A percentile compares a stretch with the other conserved stretches of the same genome.
These are phyloP conservation scores for Mycena polygramma DNA, from an alignment of 768 basidiomycete genomes.

Conservation along the genomic window DNA sequence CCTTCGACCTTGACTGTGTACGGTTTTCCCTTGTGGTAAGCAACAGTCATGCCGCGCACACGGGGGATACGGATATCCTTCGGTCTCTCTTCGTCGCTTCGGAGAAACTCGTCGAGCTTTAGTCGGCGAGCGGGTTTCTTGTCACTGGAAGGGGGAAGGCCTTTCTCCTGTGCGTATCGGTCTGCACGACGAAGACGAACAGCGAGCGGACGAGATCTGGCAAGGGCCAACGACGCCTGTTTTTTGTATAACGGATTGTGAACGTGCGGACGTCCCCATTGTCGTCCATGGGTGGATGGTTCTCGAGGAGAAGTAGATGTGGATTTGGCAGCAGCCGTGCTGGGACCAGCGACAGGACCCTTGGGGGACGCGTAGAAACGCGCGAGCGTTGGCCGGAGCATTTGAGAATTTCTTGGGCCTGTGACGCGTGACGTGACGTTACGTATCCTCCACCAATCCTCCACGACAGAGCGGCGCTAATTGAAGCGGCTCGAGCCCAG, in stretches of 20 bases:
- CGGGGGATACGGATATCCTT: constrained; percentile 73
- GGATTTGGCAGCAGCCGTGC: constrained; percentile 41
- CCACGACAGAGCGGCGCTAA: too few relatives aligned
- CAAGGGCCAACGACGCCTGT: constrained; percentile 67
- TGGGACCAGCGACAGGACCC: constrained; percentile 33
- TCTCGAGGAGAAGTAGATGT: constrained; percentile 44
- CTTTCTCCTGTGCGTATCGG: constrained; percentile 60
- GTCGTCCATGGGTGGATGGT: constrained; percentile 55
- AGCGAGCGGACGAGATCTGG: constrained; percentile 78
- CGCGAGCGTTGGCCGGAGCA: constrained; percentile 33
- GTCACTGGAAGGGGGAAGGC: constrained; percentile 68
- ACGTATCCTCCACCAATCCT: too few relatives aligned
- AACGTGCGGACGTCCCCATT: constrained; percentile 45
- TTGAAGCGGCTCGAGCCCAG: too few relatives aligned
- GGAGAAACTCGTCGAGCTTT: constrained; percentile 33
- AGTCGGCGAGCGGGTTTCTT: constrained; percentile 35
- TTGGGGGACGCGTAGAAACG: constrained; percentile 43
- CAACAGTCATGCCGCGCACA: constrained; percentile 72
- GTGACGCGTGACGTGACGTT: neutral
- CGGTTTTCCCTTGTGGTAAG: constrained; percentile 53
- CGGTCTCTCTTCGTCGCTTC: constrained; percentile 30
- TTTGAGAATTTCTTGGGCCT: constrained; percentile 1
- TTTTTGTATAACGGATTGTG: constrained; percentile 52
- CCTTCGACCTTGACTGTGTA: constrained; percentile 73
- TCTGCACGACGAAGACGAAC: constrained; percentile 75